Base-by-base conservation (phyloP, 2,329 filamentous ascomycete species). In the Fulvia fulva region DNA sequence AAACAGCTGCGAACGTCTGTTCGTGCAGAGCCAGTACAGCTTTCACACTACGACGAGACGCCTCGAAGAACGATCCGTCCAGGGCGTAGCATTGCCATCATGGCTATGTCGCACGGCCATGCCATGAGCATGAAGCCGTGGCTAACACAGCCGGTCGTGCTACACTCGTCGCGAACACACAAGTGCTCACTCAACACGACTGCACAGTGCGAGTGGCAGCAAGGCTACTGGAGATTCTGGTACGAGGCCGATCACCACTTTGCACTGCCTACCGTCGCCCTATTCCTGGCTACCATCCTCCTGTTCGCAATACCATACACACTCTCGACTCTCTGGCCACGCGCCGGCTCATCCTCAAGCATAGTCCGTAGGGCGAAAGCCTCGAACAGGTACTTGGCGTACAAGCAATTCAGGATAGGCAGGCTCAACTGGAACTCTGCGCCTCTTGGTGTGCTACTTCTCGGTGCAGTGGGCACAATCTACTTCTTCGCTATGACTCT, bases 211-310 rank as follows among this genome's bases (percentile, higher is more conserved):
- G 73, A 70, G 12, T 82, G 74, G 61, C 76, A 79, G 51, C 68
- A 58, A 22, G 68, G 74, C n/a, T 73, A 76, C 62, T 83, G 80
- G 79, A 67, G 76, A 46, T 80, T 77, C 62, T 81, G 78, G 80
- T 83, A 82, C 61, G 69, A 81, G 56, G 78, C 81, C 22, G 83
- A 85, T 63, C 76, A 80, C 61, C 76, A 79, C 34, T 85, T 79
- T 62, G 79, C 77, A 0, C 68, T 83, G 3, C 75, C 76, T 6
- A 83, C 81, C 0, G 70, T 83, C 2, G 81, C 80, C 46, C 81
- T 84, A 62, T 79, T 83, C 67, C 72, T 80, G 63, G 73, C 74
- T 0, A 68, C 71, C n/a, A 79, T 84, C 54, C 72, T 75, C 1
- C 57, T 83, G 12, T 84, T 81, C 61, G 68, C 76, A 23, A 67